Base-by-base conservation (phyloP, 2,329 filamentous ascomycete species). In the Pseudogymnoascus sp. region DNA sequence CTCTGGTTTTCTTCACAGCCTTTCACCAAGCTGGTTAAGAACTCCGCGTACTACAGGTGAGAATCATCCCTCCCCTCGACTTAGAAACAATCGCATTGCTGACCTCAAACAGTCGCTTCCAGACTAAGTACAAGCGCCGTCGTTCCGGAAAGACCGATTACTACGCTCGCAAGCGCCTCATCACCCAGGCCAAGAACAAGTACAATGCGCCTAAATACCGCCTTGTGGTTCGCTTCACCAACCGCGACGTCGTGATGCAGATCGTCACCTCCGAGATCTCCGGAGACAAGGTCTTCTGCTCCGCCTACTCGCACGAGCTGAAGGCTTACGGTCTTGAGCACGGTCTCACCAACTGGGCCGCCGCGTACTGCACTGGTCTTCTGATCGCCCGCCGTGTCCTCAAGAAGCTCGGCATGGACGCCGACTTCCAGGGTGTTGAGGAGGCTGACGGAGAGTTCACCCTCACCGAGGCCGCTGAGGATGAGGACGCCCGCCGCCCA, bases 161-260 rank as follows among this genome's bases (percentile, higher is more conserved):
- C 91, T 97, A 97, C 81, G 95, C 95, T 78, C 93, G 95, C 80
- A 97, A 97, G 91, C 90, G 95, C 77, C 86, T 99, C 81, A 95
- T 97, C 86, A 93, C 91, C 84, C 95, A 99, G 87, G 95, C 95
- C 83, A 99, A 97, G 91, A 99, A 99, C 91, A 99, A 99, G 90
- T 99, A 97, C 90, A 96, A 96, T 83, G 90, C 95, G 69, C 95
- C 95, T 82, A 99, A 99, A 88, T 97, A 99, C 89, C 91, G 95
- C 77, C 89, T 99, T 77, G 95, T 99, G 72, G 91, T 99, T 78
- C 95, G 95, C 80, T 96, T 96, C 89, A 96, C 91, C 86, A 96
- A 97, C 89, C 91, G 92, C 81, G 93, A 99, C 86, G 96, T 97
- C 84, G 90, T 97, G 83, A 88, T 87, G 82, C 95, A 99, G 85